A percentile compares a stretch with the other conserved stretches of the same genome.
Evolutionary conservation across 257 asterid genomes (phyloP).

Genomic region (Handroanthus guayacan): DNA sequence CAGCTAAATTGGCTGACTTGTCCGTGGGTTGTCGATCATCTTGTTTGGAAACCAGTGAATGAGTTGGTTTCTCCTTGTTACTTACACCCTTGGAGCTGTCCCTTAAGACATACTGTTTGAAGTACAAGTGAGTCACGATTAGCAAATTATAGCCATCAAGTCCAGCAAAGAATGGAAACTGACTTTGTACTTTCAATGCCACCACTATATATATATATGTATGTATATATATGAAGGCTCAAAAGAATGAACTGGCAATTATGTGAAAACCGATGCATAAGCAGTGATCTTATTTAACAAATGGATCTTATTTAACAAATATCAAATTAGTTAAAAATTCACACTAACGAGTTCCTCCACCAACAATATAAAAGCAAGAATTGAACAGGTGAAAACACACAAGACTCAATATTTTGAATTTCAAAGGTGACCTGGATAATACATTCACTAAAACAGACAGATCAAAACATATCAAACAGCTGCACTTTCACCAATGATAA

Average conservation of each 20-base stretch:
- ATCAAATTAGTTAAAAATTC: neutral
- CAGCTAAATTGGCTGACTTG: slow-evolving; percentile 50
- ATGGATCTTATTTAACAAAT: neutral
- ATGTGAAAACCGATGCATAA: neutral
- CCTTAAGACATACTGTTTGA: slow-evolving; percentile 69
- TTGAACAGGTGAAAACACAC: neutral
- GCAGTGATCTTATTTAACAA: neutral
- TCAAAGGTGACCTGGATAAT: neutral
- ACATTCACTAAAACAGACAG: neutral
- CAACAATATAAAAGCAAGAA: slow-evolving; percentile 16
- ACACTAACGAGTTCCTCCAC: neutral
- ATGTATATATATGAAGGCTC: neutral
- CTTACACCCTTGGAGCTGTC: slow-evolving; percentile 61
- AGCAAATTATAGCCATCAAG: slow-evolving; percentile 18
- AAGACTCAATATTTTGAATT: neutral
- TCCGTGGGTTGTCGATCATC: slow-evolving; percentile 56
- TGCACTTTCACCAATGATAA: neutral
- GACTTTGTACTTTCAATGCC: neutral
- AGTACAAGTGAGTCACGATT: slow-evolving; percentile 31
- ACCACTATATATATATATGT: neutral
- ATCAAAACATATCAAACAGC: neutral
- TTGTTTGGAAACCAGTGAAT: slow-evolving; percentile 54
- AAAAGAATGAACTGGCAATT: neutral
- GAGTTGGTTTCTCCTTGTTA: slow-evolving; percentile 62
- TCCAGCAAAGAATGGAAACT: slow-evolving; percentile 22